Conservation (phyloP, 2,329 filamentous ascomycete species). For the Aspergillus viridinutans region DNA sequence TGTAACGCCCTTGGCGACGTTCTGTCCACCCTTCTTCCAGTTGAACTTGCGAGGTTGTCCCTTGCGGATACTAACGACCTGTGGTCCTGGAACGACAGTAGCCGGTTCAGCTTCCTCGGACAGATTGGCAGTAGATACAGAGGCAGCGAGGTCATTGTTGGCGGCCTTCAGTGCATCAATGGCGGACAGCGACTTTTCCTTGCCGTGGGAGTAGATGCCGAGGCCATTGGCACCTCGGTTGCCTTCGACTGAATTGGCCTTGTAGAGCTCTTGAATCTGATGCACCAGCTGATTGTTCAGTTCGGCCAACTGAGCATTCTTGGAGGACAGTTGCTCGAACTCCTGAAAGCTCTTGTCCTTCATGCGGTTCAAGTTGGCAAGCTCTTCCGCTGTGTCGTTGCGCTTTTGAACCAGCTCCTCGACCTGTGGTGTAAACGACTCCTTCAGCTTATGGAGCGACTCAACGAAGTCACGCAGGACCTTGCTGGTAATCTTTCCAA, state of each 20-base stretch:
- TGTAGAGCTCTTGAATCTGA: conserved; percentile 90
- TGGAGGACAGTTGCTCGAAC: conserved; percentile 89
- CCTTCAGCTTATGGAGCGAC: conserved; percentile 67
- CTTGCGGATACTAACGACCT: conserved; percentile 92
- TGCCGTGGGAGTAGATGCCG: conserved; percentile 58
- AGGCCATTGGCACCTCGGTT: conserved; percentile 48
- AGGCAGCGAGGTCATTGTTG: conserved; percentile 51
- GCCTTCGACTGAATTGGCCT: conserved; percentile 54
- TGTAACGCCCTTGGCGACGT: conserved; percentile 86
- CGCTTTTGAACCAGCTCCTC: conserved; percentile 88
- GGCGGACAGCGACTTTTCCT: conserved; percentile 47
- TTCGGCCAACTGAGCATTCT: conserved; percentile 90
- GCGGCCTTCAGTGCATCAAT: conserved; percentile 43
- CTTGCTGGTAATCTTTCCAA: conserved; percentile 63
- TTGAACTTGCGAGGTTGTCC: conserved; percentile 95
- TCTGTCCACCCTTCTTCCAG: conserved; percentile 96
- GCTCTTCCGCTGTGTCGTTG: conserved; percentile 79
- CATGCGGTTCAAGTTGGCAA: conserved; percentile 73
- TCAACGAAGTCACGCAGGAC: conserved; percentile 60
- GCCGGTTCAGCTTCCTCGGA: conserved; percentile 63
- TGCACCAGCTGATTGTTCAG: conserved; percentile 95
- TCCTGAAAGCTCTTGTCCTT: conserved; percentile 92
- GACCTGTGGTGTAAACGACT: conserved; percentile 69
- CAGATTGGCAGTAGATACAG: conserved; percentile 51
- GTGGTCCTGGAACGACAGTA: conserved; percentile 67